These are phyloP conservation scores for Echites panduratus DNA, from an alignment of 257 asterid genomes.

Conservation along the genomic window DNA sequence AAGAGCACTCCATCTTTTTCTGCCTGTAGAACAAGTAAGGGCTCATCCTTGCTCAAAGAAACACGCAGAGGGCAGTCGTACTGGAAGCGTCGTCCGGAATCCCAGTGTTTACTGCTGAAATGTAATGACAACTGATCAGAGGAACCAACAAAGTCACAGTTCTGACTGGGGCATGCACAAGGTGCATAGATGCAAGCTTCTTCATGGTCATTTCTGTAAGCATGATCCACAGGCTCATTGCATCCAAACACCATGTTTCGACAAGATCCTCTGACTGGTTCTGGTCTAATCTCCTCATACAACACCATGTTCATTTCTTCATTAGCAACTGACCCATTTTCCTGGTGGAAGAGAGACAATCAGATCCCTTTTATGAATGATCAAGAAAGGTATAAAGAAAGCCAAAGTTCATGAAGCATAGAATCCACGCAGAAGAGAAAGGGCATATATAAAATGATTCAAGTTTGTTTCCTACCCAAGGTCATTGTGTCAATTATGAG, in stretches of 20 bases:
- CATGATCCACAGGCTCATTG: slow-evolving; percentile 42
- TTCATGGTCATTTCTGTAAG: slow-evolving; percentile 59
- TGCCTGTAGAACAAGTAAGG: slow-evolving; percentile 70
- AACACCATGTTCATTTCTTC: slow-evolving; percentile 43
- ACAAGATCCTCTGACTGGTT: slow-evolving; percentile 61
- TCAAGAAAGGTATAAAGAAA: no score
- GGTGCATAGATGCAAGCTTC: slow-evolving; percentile 59
- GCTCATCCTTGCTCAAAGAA: slow-evolving; percentile 62
- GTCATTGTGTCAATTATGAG: no score
- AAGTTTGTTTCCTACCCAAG: no score
- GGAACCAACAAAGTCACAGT: slow-evolving; percentile 66
- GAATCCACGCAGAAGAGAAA: neutral
- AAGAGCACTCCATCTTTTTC: slow-evolving; percentile 79
- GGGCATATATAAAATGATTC: neutral
- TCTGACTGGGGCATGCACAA: slow-evolving; percentile 72
- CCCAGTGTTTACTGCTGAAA: slow-evolving; percentile 78
- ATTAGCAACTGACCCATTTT: slow-evolving; percentile 34
- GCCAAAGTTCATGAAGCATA: neutral
- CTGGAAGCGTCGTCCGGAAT: slow-evolving; percentile 75
- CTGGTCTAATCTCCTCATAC: slow-evolving; percentile 50
- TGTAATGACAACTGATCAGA: slow-evolving; percentile 57
- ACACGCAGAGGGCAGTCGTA: slow-evolving; percentile 63
- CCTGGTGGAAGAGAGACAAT: slow-evolving; percentile 34
- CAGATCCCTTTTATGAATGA: neutral
- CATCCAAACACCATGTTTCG: slow-evolving; percentile 77